Percentiles rank a stretch among this genome's conserved stretches.
These are phyloP conservation scores for Angomonas ambiguus DNA, from an alignment of 208 protist genomes.

Conservation along the genomic window DNA sequence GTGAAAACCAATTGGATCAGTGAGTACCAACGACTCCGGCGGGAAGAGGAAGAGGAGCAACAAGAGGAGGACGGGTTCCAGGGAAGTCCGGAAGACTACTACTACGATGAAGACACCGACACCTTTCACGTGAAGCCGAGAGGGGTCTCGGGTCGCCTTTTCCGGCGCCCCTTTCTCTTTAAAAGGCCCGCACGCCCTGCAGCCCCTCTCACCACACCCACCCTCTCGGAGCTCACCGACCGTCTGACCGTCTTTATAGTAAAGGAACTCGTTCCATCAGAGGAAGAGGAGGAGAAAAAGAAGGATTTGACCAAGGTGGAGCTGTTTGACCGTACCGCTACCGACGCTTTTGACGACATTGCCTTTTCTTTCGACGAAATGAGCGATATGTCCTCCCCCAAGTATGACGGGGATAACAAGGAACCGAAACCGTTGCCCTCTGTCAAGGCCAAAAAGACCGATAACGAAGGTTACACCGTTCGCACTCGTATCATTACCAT, in stretches of 20 bases:
- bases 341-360: conserved; percentile 2
- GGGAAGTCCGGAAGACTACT: conserved; percentile 4
- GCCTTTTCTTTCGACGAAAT: neutral
- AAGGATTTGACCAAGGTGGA: neutral
- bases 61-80: neutral
- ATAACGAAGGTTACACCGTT: conserved; percentile 4
- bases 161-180: neutral
- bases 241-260: conserved; percentile 39
- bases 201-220: neutral
- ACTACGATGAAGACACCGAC: conserved; percentile 22
- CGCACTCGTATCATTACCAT: conserved; percentile 52
- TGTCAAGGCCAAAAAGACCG: neutral
- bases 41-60: neutral
- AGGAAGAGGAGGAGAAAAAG: conserved; percentile 6
- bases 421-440: neutral
- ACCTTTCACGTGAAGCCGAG: conserved; percentile 5
- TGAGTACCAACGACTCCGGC: neutral
- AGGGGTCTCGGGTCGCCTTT: neutral
- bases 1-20: neutral
- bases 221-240: conserved; percentile 36
- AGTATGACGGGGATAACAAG: neutral
- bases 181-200: neutral
- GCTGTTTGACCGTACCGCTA: neutral
- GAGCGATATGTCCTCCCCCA: neutral
- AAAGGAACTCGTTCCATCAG: conserved; percentile 22